phyloP scores from a whole-genome alignment of 805 yeast genomes.

The Zygosaccharomyces rouxii region DNA sequence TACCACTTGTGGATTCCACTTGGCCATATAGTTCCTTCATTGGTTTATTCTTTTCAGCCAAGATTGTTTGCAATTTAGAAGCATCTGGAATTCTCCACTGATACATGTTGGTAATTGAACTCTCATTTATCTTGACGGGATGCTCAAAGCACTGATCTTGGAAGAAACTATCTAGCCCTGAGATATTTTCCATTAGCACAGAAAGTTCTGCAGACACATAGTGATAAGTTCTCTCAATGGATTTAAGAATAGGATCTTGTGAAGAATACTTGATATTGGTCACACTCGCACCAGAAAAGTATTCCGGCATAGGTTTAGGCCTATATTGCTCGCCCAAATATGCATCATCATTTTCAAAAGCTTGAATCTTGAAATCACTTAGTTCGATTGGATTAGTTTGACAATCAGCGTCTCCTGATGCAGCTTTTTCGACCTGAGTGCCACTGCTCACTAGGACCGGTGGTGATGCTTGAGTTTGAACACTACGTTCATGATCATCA shows the following conservation, averaged over 20 bases:
- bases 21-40: background rate
- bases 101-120: constrained; percentile 27
- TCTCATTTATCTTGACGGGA: constrained; percentile 26
- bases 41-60: background rate
- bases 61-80: constrained; percentile 12
- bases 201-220: constrained; percentile 34
- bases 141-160: constrained; percentile 32
- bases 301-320: constrained; percentile 21
- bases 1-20: constrained; percentile 5
- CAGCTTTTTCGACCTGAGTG: constrained; percentile 7
- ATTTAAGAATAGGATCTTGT: constrained; percentile 15
- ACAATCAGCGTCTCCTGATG: constrained; percentile 7
- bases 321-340: constrained; percentile 27
- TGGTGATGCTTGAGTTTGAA: background rate
- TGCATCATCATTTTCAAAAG: constrained; percentile 36
- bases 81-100: constrained; percentile 40
- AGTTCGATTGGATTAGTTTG: constrained; percentile 21
- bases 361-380: constrained; percentile 16
- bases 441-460: constrained; percentile 5
- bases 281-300: constrained; percentile 23
- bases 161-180: constrained; percentile 28
- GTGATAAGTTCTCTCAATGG: constrained; percentile 28
- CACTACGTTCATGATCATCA: background rate
- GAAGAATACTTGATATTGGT: constrained; percentile 11
- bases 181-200: constrained; percentile 32